Base-by-base conservation (phyloP, 148 eudicot species). In the Dysphania ambrosioides region DNA sequence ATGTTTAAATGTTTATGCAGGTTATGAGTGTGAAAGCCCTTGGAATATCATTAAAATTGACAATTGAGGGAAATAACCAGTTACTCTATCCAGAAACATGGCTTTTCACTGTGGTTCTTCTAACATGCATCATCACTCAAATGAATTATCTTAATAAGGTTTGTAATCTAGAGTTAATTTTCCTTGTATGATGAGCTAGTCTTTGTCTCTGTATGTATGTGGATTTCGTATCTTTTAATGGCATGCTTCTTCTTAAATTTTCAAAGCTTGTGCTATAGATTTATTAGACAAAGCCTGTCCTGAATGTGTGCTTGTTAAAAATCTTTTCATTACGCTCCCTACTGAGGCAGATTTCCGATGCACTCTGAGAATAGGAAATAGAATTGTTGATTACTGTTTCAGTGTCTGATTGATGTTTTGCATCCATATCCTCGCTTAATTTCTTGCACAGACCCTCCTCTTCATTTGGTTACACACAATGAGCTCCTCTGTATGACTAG, bases 1-100 rank as follows among this genome's bases (percentile, higher is more conserved):
- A 0, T 36, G 40, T 30, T 31, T 58, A 38, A 49, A 40, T 68
- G 19, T 4, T 66, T 75, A 55, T 80, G 75, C 85, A 88, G 94
- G 94, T 90, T 56, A 86, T 88, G 91, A 88, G 94, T 75, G 87
- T 85, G 58, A 90, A 90, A 83, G 94, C 91, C 72, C 86, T 90
- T 68, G 91, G 94, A 72, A 90, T 85, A 70, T 81, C 94, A 51
- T 56, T 90, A 72, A 88, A 88, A 65, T 78, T 90, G 79, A 86
- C 94, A 30, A 78, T 88, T 66, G 89, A 85, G 72, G 94, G 94
- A 65, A 88, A 77, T 49, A 90, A 88, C 73, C 95, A 90, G 71
- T 72, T 90, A 61, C 57, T 83, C 74, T 86, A 82, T 68, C 87
- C 87, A 6, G 85, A 90, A 83, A 86, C 94, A 24, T 90, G 94